Base-by-base conservation (phyloP, 2,329 filamentous ascomycete species). In the Phyllosticta citribraziliensis region DNA sequence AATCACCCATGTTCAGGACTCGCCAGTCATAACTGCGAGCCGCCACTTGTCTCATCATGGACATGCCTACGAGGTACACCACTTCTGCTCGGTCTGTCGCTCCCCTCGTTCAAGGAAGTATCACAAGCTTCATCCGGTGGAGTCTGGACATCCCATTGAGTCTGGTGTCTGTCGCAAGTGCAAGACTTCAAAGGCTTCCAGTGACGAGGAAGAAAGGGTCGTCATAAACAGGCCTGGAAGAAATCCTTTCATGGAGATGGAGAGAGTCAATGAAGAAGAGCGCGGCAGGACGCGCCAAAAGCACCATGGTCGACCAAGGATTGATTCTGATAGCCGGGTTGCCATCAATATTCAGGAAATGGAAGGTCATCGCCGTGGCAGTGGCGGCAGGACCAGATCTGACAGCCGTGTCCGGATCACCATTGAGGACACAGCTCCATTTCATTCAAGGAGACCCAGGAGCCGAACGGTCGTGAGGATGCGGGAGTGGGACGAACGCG, bases 41-140 rank as follows among this genome's bases (percentile, higher is more conserved):
- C 33, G 33, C 9, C 52, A 52, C 47, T 12, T 12, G 5, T 47
- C 54, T 9, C 30, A 11, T 11, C 55, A 47, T 27, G 55, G 52
- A 20, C 17, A 55, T 5, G 60, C 40, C 24, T 51, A 52, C 10
- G n/a, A 57, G 17, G 47, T 55, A 10, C 73, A 69, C 57, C 73
- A 74, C 64, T 70, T 68, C 8, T 75, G 73, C 62, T 70, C 67
- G 27, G 62, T 69, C 19, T 75, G 73, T 53, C 68, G 69, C 11
- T 63, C 65, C 17, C 67, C 71, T 64, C 70, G 73, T 14, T 75
- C 72, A 22, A 64, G 65, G 50, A 66, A 68, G 55, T 75, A 67
- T 51, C 73, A 75, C 62, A 69, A 70, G 35, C 64, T 67, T 5
- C 66, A 74, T 61, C 73, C 73, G 3, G 67, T 74, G n/a, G 56